A percentile compares a stretch with the other conserved stretches of the same genome.
phyloP scores from a whole-genome alignment of 495 filamentous ascomycete species.

The Xylaria scruposa region DNA sequence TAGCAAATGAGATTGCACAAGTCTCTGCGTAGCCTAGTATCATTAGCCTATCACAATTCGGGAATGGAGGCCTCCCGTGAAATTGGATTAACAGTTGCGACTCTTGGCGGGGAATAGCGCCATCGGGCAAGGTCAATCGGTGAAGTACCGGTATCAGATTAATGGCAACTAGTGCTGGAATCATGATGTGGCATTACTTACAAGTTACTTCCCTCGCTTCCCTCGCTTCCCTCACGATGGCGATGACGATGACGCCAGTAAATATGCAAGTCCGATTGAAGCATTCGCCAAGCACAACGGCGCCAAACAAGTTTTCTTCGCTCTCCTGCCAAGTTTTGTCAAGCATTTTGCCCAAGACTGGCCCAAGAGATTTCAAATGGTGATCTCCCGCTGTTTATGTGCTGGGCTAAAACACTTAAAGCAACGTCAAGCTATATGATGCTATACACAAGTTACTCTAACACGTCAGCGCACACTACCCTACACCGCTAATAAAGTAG shows the following conservation, averaged over 20 bases:
- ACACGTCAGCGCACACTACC: neutral
- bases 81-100: neutral
- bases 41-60: neutral
- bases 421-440: neutral
- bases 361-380: neutral
- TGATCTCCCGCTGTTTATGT: slow-evolving; percentile 8
- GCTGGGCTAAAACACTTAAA: neutral
- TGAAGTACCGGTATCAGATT: neutral
- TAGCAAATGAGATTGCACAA: neutral
- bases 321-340: slow-evolving; percentile 18
- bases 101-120: neutral
- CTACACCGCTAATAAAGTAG: neutral
- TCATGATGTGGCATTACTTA: too few species aligned
- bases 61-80: neutral
- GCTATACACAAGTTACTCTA: neutral
- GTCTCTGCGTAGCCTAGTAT: neutral
- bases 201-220: too few species aligned
- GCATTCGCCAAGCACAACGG: slow-evolving; percentile 11
- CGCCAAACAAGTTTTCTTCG: slow-evolving; percentile 6
- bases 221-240: too few species aligned
- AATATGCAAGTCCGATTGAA: neutral
- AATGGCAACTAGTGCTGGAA: neutral
- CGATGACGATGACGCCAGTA: neutral
- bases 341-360: neutral
- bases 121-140: slow-evolving; percentile 4